Conservation (phyloP, 495 filamentous ascomycete genomes). For the Penicillium parvum region DNA sequence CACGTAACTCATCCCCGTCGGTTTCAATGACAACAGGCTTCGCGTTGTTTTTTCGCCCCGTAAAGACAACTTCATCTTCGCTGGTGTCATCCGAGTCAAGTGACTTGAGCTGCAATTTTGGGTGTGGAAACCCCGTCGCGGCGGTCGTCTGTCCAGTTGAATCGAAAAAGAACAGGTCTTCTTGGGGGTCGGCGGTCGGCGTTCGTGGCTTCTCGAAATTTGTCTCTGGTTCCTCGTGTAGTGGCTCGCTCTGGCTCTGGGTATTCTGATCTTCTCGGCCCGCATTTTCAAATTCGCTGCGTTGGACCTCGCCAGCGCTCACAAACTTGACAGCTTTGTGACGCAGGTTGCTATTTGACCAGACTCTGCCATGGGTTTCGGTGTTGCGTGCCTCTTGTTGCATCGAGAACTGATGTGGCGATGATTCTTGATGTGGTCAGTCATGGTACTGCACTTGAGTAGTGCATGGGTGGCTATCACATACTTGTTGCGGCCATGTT, state of each 20-base stretch:
- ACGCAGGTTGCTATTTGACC: constrained; percentile 37
- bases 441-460: background rate
- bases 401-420: constrained; percentile 51
- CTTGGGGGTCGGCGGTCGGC: background rate
- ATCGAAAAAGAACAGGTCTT: constrained; percentile 25
- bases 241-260: background rate
- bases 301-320: constrained; percentile 60
- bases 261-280: constrained; percentile 6
- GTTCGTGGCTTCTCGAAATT: constrained; percentile 3
- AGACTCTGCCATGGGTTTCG: constrained; percentile 49
- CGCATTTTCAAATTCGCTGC: constrained; percentile 25
- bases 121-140: constrained; percentile 18
- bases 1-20: constrained; percentile 10
- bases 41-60: constrained; percentile 24
- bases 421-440: constrained; percentile 7
- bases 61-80: constrained; percentile 45
- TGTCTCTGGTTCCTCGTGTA: constrained; percentile 1
- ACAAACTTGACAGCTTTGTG: constrained; percentile 67
- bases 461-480: background rate
- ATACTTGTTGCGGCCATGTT: constrained; percentile 8
- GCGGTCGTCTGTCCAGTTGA: constrained; percentile 9
- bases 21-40: constrained; percentile 16
- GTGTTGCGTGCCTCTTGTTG: constrained; percentile 76
- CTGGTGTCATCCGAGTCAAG: constrained; percentile 25
- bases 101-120: background rate